Evolutionary conservation across 1,284 basidiomycete species (phyloP).

Genomic region (Cryptococcus floricola): DNA sequence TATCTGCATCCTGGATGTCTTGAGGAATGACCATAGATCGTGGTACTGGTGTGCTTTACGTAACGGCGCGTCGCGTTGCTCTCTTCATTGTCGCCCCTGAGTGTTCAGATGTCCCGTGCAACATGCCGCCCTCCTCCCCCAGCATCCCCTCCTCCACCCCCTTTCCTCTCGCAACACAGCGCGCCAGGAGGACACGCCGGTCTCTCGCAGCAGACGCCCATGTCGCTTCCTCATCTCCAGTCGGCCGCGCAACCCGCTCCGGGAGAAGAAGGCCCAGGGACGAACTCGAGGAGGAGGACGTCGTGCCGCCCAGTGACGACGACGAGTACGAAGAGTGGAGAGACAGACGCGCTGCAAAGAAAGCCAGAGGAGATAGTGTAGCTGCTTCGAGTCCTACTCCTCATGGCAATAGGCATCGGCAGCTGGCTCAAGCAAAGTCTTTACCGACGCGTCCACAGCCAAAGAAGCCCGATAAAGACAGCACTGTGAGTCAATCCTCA

Average conservation of each 20-base stretch:
- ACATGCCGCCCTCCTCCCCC: not conserved
- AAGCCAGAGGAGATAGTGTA: not conserved
- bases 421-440: not conserved
- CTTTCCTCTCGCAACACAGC: no score
- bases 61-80: no score
- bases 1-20: not conserved
- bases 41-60: no score
- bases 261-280: constrained; percentile 7
- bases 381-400: not conserved
- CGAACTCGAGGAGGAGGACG: constrained; percentile 10
- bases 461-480: constrained; percentile 12
- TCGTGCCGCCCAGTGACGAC: constrained; percentile 40
- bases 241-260: not conserved
- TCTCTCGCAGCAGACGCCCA: no score
- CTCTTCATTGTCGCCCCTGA: no score
- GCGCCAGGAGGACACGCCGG: no score
- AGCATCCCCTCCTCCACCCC: not conserved
- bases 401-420: not conserved
- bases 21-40: no score
- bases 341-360: constrained; percentile 6
- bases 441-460: not conserved
- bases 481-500: not conserved
- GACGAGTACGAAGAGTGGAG: constrained; percentile 43
- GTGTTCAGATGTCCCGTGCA: not conserved
- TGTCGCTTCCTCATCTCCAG: not conserved